Percentiles rank a stretch among this genome's conserved stretches.
phyloP scores from a whole-genome alignment of 306 rosid genomes.

The Clitoria ternatea region DNA sequence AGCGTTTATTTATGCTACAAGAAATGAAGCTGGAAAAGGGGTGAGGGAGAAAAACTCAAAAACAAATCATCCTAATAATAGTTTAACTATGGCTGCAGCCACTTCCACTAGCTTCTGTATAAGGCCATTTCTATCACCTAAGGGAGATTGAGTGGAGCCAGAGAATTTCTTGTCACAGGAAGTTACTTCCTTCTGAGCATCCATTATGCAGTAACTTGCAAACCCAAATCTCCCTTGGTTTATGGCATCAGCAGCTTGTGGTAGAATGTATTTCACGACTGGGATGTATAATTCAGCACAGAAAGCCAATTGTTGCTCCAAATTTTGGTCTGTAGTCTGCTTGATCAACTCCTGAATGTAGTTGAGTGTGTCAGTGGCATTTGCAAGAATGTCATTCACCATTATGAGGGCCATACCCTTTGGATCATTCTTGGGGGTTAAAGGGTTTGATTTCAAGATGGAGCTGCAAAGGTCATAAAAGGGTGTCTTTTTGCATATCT shows the following conservation, averaged over 20 bases:
- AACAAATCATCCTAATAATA: constrained; percentile 38
- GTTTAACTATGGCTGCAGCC: constrained; percentile 56
- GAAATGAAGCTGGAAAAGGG: neutral
- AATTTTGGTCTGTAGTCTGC: constrained; percentile 32
- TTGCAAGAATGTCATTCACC: constrained; percentile 35
- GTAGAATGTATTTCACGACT: constrained; percentile 64
- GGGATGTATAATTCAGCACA: constrained; percentile 83
- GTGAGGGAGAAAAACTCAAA: neutral
- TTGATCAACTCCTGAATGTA: constrained; percentile 46
- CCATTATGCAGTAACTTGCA: constrained; percentile 62
- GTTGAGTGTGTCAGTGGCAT: constrained; percentile 34
- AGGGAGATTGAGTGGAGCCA: constrained; percentile 34
- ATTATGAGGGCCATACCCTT: constrained; percentile 47
- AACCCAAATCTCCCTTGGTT: constrained; percentile 53
- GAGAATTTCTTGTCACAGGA: constrained; percentile 63
- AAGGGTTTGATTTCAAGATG: constrained; percentile 45
- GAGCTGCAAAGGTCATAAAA: constrained; percentile 44
- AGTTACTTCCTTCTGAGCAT: constrained; percentile 59
- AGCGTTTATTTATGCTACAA: constrained; percentile 12
- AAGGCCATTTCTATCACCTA: constrained; percentile 49
- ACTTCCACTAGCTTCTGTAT: constrained; percentile 53
- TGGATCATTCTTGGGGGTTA: constrained; percentile 35
- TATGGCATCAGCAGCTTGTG: constrained; percentile 77
- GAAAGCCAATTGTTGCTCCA: constrained; percentile 61
- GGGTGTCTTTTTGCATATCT: constrained; percentile 52